Base-by-base conservation (phyloP, 805 yeast genomes). In the Nakazawaea molendinolei region DNA sequence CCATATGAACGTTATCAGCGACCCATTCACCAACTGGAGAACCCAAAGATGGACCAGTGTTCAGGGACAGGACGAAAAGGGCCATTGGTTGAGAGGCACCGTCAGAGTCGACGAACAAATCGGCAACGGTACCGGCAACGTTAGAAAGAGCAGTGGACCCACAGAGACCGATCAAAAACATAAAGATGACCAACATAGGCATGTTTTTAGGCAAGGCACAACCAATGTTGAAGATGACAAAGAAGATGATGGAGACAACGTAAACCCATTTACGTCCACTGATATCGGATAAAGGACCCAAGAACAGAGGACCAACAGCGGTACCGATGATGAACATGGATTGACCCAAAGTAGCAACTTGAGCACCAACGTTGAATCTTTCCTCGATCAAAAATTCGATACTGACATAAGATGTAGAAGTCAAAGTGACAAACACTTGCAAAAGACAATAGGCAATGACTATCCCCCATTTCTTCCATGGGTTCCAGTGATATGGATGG, bases 181-280 rank as follows among this genome's bases (percentile, higher is more conserved):
- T 49, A 41, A 58, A 55, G 31, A 58, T 56, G 24, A 50, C 60
- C 25, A 58, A 25, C 56, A 50, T 50, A 13, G 61, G 45, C 59
- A 55, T 54, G 38, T 57, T 56, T 15, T 30, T 31, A 17, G 60
- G 58, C 39, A 48, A 53, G 23, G 63, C 63, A 43, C 59, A 53
- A 31, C 62, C 63, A 38, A 58, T 53, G 38, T 53, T 54, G 42
- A 55, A 53, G 24, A 56, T 39, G 8, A 47, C 38, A 34, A 48
- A 58, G 22, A 56, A 47, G 21, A 55, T 13, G 26, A 45, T 48
- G 14, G 61, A 55, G 19, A 45, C 41, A 20, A 56, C 61, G 28
- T 58, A 58, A 28, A 58, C 56, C 61, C 61, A 56, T 44, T 58
- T 58, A 45, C 63, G 47, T 30, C 63, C 63, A 23, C 54, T 58